Conservation (phyloP, 2,329 filamentous ascomycete species). For the Berkeleyomyces basicola region DNA sequence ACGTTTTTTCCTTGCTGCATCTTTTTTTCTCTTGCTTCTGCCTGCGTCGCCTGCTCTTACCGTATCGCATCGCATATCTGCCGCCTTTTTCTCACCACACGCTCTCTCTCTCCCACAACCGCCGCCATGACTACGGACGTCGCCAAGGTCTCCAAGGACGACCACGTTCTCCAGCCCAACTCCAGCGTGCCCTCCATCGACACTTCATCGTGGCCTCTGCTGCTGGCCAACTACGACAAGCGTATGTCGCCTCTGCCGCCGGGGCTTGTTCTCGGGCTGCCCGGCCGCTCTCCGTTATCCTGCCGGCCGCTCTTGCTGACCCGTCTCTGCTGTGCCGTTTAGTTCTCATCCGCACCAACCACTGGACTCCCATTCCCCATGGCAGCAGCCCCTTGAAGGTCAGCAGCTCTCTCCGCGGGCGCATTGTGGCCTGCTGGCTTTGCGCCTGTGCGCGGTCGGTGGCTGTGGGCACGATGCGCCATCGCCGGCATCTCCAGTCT, state of each 20-base stretch:
- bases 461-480: neutral
- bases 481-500: neutral
- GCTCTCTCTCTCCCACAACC: neutral
- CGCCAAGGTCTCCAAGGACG: conserved; percentile 31
- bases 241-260: conserved; percentile 33
- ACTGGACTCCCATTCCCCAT: conserved; percentile 92
- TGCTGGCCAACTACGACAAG: conserved; percentile 92
- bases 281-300: no score
- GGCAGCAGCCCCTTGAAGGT: conserved; percentile 71
- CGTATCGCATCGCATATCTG: neutral
- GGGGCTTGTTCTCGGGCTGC: neutral
- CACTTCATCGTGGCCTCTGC: conserved; percentile 79
- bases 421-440: neutral
- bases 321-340: conserved; percentile 11
- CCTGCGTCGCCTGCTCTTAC: neutral
- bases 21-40: neutral
- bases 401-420: neutral
- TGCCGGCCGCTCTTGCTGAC: conserved; percentile 16
- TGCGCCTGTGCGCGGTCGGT: neutral
- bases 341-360: conserved; percentile 86
- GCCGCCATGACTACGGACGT: conserved; percentile 32
- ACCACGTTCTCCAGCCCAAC: conserved; percentile 87
- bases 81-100: neutral
- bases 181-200: conserved; percentile 60
- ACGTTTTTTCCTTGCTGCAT: no score